phyloP scores from a whole-genome alignment of 202 grass and related monocot genomes.

The Carex sylvatica region DNA sequence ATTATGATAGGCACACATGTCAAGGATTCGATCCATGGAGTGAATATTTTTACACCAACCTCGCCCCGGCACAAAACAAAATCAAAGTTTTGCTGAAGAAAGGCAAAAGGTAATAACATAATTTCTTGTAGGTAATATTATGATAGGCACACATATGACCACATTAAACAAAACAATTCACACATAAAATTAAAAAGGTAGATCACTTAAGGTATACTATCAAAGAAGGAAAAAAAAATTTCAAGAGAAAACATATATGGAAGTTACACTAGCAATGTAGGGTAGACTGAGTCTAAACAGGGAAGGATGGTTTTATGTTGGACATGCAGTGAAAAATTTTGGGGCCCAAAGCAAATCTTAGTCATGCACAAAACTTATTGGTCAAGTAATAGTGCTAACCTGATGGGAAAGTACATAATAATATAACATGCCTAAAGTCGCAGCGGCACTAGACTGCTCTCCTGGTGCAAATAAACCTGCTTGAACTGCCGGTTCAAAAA shows the following conservation, averaged over 20 bases:
- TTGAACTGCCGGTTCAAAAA: constrained; percentile 71
- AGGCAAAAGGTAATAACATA: constrained; percentile 24
- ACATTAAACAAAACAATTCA: not conserved
- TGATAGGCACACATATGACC: not conserved
- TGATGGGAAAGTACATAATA: constrained; percentile 89
- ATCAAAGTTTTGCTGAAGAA: constrained; percentile 81
- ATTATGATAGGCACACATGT: constrained; percentile 9
- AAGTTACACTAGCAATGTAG: not conserved
- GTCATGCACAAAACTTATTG: not conserved
- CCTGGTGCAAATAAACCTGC: constrained; percentile 62
- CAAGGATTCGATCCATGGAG: constrained; percentile 74
- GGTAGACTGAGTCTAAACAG: not conserved
- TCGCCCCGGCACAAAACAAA: constrained; percentile 54
- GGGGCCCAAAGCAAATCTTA: not conserved
- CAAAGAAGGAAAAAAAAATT: not conserved
- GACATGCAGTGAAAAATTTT: not conserved
- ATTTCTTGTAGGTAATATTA: not conserved
- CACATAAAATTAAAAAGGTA: not conserved
- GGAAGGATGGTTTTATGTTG: constrained; percentile 5
- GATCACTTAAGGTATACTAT: not conserved
- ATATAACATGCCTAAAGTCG: constrained; percentile 72
- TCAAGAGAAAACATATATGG: not conserved
- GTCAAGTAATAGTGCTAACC: constrained; percentile 28
- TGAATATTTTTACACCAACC: constrained; percentile 58
- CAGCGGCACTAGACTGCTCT: constrained; percentile 80